These are phyloP conservation scores for Colletotrichum orbiculare DNA, from an alignment of 2,329 filamentous ascomycete genomes.

Conservation along the genomic window DNA sequence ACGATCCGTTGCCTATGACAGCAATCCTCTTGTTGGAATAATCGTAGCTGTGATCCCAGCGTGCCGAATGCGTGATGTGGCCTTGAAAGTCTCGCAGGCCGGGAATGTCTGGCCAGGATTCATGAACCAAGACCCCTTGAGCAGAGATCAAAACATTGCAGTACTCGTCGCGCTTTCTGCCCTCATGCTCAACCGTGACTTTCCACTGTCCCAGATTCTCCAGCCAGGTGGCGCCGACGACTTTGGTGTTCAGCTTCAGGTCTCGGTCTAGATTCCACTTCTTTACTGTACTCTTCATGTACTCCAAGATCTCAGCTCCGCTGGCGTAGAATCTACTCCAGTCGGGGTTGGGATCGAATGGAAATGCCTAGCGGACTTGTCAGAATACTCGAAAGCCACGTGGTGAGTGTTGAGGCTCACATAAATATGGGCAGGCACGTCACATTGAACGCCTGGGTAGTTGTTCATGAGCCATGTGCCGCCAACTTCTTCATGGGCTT, in stretches of 20 bases:
- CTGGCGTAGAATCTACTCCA: slow-evolving; percentile 69
- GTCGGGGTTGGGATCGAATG: slow-evolving; percentile 66
- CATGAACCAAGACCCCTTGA: slow-evolving; percentile 40
- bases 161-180: slow-evolving; percentile 34
- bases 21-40: slow-evolving; percentile 46
- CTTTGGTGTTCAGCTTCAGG: slow-evolving; percentile 46
- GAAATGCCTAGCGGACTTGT: slow-evolving; percentile 51
- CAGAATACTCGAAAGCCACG: background rate
- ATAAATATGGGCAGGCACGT: slow-evolving; percentile 41
- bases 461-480: slow-evolving; percentile 49
- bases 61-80: slow-evolving; percentile 48
- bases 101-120: slow-evolving; percentile 57
- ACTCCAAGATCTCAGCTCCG: slow-evolving; percentile 65
- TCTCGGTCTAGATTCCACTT: slow-evolving; percentile 53
- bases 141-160: slow-evolving; percentile 39
- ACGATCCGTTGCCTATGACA: slow-evolving; percentile 50
- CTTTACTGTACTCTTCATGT: slow-evolving; percentile 61
- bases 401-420: slow-evolving; percentile 22
- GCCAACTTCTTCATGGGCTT: slow-evolving; percentile 44
- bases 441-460: slow-evolving; percentile 44
- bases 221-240: slow-evolving; percentile 45
- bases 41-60: slow-evolving; percentile 45
- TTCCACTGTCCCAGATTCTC: slow-evolving; percentile 41
- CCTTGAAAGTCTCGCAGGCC: slow-evolving; percentile 54
- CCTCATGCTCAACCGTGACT: slow-evolving; percentile 34